Evolutionary conservation across 1,284 basidiomycete genomes (phyloP), one percentile per base, ranked within the genome.

Genomic region (Rhodotorula glutinis): DNA sequence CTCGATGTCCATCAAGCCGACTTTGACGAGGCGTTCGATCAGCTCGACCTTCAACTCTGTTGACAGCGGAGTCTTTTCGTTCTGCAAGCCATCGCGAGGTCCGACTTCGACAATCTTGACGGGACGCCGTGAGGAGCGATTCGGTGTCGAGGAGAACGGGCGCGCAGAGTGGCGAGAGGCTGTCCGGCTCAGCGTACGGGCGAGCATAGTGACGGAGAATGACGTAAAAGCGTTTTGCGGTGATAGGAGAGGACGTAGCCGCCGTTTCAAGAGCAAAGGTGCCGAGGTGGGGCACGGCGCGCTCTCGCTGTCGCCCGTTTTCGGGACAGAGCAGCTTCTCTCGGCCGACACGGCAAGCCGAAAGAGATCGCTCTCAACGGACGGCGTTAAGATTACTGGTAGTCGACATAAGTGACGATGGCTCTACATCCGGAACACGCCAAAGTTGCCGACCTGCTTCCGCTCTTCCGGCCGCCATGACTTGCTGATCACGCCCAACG

Each of bases 31-130:
- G 19, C 87, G 81, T 67, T 89, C 85, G 69, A 98, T 87, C 56
- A 98, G 84, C 73, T 90, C 88, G 52, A 88, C 85, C 79, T 95
- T 96, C 70, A 88, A 16, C 43, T 44, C 43, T 7, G 17, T 87
- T 13, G 87, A 81, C 3, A 79, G 67, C 0, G 83, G 82, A 17
- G 60, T 47, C 71, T 88, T 87, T 76, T 97, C 90, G 77, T 97
- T 97, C 81, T 97, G 94, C 21, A 98, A 82, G 0, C 94, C 94
- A 79, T 97, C 94, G 29, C 94, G 83, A 1, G 93, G 90, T 0
- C 91, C 90, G 7, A 96, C 92, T 80, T 97, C 94, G 62, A 98
- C 90, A 56, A 97, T 89, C 64, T 78, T 69, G 67, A 75, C 64
- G 1, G 17, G n/a, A 40, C 9, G 40, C 33, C 33, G 33, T 5